phyloP scores from a whole-genome alignment of 1,284 basidiomycete species.

The Athelia sp. region DNA sequence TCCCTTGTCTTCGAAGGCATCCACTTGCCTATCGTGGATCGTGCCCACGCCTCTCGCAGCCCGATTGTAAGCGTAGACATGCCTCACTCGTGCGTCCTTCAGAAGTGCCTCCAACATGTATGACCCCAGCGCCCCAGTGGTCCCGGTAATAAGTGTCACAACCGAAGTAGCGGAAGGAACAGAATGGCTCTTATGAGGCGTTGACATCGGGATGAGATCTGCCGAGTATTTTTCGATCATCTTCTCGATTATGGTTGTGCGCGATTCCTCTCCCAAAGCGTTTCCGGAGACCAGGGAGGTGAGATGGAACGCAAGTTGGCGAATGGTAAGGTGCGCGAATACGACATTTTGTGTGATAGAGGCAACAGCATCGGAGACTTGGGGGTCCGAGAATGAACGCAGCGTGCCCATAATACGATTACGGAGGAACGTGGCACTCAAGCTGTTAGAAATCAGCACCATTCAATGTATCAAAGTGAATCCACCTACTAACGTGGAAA shows the following conservation, averaged over 20 bases:
- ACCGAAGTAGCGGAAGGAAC: not conserved
- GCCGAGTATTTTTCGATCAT: not conserved
- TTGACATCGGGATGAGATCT: not conserved
- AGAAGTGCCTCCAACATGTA: not conserved
- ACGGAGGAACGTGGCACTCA: not conserved
- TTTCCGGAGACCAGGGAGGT: not conserved
- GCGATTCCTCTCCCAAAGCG: not conserved
- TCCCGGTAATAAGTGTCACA: not conserved
- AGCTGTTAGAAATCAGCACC: no score
- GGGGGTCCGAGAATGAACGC: not conserved
- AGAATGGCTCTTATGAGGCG: not conserved
- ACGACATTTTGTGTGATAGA: not conserved
- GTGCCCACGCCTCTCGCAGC: not conserved
- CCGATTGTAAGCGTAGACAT: constrained; percentile 1
- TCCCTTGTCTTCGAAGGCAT: not conserved
- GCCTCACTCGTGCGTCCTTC: not conserved
- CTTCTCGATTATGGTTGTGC: not conserved
- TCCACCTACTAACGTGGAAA: no score
- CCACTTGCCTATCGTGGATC: not conserved
- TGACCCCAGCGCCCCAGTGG: constrained; percentile 1
- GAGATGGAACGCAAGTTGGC: not conserved
- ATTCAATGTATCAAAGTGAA: no score
- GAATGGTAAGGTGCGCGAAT: not conserved
- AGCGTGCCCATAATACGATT: not conserved
- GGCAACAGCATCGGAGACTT: not conserved